Percentiles rank a stretch among this genome's conserved stretches.
Conservation (phyloP, 495 filamentous ascomycete genomes). For the Talaromyces stipitatus region DNA sequence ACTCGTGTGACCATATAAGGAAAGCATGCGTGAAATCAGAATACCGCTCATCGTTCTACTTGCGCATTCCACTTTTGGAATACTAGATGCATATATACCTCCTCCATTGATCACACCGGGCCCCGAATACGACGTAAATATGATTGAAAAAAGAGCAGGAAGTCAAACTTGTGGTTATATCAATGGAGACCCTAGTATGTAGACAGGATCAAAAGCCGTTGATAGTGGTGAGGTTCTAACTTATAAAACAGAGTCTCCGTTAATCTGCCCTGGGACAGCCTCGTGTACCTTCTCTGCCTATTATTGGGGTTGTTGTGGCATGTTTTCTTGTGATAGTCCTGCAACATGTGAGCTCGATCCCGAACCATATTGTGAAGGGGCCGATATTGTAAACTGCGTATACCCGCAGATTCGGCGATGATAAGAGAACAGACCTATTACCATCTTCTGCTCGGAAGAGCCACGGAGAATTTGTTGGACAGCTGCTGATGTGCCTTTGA, state of each 20-base stretch:
- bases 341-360: background rate
- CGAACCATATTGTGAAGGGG: background rate
- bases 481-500: background rate
- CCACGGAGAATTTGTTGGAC: background rate
- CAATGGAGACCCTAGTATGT: background rate
- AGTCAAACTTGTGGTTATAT: constrained; percentile 1
- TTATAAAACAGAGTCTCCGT: background rate
- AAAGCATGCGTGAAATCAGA: background rate
- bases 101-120: background rate
- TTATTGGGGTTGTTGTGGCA: background rate
- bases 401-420: background rate
- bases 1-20: background rate
- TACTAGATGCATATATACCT: background rate
- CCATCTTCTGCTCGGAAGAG: too few relatives aligned
- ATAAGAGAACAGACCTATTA: background rate
- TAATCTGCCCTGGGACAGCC: background rate
- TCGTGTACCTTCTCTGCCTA: background rate
- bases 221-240: background rate
- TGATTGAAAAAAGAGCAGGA: background rate
- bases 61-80: background rate
- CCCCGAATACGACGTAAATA: background rate
- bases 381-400: background rate
- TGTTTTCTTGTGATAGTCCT: background rate
- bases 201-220: background rate
- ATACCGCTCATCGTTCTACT: background rate